A percentile compares a stretch with the other conserved stretches of the same genome.
Conservation (phyloP, 2,329 filamentous ascomycete genomes). For the Ophiostoma australiae region DNA sequence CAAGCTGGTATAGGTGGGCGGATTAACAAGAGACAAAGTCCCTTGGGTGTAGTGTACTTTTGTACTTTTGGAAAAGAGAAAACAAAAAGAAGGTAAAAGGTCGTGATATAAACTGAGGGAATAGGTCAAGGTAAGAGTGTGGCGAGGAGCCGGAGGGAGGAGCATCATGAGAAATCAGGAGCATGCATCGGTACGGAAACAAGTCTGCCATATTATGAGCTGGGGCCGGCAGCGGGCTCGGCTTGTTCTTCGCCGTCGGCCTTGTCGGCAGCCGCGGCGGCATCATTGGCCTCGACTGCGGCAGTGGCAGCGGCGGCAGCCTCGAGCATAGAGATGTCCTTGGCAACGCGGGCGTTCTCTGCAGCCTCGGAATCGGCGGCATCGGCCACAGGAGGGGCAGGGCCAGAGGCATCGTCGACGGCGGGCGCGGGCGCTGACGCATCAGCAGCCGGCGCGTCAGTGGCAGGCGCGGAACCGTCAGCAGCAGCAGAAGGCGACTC, state of each 20-base stretch:
- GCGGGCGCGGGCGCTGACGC: neutral
- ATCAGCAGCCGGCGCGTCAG: neutral
- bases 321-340: conserved; percentile 9
- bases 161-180: neutral
- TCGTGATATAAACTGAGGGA: neutral
- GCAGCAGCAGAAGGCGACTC: conserved; percentile 19
- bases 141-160: neutral
- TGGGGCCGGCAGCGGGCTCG: neutral
- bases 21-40: neutral
- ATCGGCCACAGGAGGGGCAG: neutral
- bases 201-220: neutral
- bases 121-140: neutral
- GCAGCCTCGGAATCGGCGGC: conserved; percentile 1
- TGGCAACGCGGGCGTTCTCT: neutral
- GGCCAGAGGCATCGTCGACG: neutral
- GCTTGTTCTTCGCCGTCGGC: neutral
- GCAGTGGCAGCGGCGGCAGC: conserved; percentile 15
- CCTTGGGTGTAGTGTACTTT: neutral
- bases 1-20: neutral
- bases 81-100: conserved; percentile 2
- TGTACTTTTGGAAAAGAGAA: conserved; percentile 7
- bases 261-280: conserved; percentile 13
- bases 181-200: too few relatives aligned
- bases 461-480: conserved; percentile 5
- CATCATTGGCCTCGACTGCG: conserved; percentile 16